Percentiles rank a stretch among this genome's conserved stretches.
Evolutionary conservation across 192 early-diverging fungal genomes (phyloP).

Genomic region (Funneliformis mosseae): DNA sequence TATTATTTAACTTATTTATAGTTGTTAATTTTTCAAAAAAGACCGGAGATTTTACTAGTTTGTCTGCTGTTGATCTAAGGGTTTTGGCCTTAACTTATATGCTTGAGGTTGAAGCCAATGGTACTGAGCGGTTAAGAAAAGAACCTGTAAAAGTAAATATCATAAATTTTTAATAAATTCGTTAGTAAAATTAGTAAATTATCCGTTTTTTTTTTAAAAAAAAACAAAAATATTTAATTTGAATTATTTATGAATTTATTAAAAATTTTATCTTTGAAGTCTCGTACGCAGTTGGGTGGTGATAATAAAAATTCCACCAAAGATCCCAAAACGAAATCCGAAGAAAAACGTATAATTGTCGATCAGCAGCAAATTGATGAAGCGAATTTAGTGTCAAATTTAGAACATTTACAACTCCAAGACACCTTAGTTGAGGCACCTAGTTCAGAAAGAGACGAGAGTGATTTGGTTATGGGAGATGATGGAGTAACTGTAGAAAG

Average conservation of each 20-base stretch:
- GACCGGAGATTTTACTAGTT: slow-evolving; percentile 86
- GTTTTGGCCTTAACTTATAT: slow-evolving; percentile 88
- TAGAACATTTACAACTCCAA: background rate
- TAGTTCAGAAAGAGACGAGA: background rate
- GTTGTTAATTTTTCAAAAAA: slow-evolving; percentile 85
- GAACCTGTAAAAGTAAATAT: slow-evolving; percentile 55
- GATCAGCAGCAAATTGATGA: background rate
- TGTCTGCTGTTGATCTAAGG: slow-evolving; percentile 84
- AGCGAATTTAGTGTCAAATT: background rate
- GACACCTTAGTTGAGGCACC: background rate
- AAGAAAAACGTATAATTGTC: background rate
- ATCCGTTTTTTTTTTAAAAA: background rate
- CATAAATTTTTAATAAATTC: background rate
- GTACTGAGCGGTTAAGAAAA: slow-evolving; percentile 65
- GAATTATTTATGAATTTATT: too few relatives aligned
- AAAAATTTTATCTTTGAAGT: background rate
- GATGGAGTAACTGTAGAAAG: background rate
- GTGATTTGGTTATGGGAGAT: background rate
- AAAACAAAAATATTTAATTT: too few relatives aligned
- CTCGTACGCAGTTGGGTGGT: background rate
- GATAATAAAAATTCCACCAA: background rate
- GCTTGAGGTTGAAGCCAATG: slow-evolving; percentile 81
- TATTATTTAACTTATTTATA: slow-evolving; percentile 30
- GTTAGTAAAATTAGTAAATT: slow-evolving; percentile 1
- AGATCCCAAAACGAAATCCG: background rate